Evolutionary conservation across 805 yeast species (phyloP).

Genomic region (Starmerella apicola): DNA sequence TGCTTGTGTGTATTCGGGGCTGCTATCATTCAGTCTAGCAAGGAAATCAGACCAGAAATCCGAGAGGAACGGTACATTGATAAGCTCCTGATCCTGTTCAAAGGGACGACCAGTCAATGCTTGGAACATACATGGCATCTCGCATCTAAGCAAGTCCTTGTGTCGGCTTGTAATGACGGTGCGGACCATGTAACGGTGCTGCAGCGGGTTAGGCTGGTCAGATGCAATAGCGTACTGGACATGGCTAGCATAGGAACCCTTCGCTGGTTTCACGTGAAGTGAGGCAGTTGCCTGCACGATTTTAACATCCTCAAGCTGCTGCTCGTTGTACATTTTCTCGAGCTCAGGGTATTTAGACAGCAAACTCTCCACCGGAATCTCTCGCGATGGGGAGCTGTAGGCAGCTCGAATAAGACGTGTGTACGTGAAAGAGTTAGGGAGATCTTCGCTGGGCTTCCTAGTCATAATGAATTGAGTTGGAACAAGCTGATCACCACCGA

Average conservation of each 20-base stretch:
- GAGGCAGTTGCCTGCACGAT: conserved; percentile 26
- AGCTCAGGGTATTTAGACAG: conserved; percentile 24
- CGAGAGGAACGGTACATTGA: conserved; percentile 28
- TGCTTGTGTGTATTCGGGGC: conserved; percentile 22
- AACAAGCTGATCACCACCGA: conserved; percentile 20
- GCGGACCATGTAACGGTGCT: conserved; percentile 16
- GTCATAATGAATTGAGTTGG: conserved; percentile 23
- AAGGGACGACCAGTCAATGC: conserved; percentile 16
- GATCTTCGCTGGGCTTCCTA: conserved; percentile 12
- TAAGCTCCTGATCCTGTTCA: conserved; percentile 24
- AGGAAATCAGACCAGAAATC: conserved; percentile 32
- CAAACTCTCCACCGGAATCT: conserved; percentile 21
- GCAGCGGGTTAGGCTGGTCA: conserved; percentile 15
- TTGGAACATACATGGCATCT: conserved; percentile 13
- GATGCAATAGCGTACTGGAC: conserved; percentile 18
- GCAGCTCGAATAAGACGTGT: conserved; percentile 27
- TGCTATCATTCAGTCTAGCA: conserved; percentile 22
- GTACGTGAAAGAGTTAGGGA: conserved; percentile 14
- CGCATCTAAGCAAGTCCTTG: conserved; percentile 21
- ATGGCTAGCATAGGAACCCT: conserved; percentile 13
- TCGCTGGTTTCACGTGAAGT: conserved; percentile 16
- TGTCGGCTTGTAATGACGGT: conserved; percentile 27
- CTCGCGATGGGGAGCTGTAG: conserved; percentile 26
- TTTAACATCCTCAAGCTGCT: conserved; percentile 19
- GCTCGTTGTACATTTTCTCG: conserved; percentile 13